Base-by-base conservation (phyloP, 2,329 filamentous ascomycete species). In the Magnaporthales sp. region DNA sequence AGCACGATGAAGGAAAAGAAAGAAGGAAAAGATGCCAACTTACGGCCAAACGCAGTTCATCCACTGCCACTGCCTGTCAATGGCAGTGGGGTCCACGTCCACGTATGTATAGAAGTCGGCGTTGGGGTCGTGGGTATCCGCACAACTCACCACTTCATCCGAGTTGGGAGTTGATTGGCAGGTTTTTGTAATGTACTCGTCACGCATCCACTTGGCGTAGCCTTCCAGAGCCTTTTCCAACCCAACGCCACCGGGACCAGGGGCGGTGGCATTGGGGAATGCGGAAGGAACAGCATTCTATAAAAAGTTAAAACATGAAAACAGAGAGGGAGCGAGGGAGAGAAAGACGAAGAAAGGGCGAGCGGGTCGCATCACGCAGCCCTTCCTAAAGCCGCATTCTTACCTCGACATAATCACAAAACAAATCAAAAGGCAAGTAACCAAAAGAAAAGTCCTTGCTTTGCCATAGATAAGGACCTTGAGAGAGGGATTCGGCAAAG, bases 401-500 rank as follows among this genome's bases (percentile, higher is more conserved):
- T 19, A 87, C 83, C 77, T 82, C 81, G 51, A 84, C 70, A 63
- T 79, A 80, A 73, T 83, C 80, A 68, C 81, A 83, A 73, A 82
- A 85, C 67, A 77, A 70, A 70, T 68, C 83, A 74, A 84, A 86
- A 11, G 84, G 85, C 68, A 80, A 79, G 78, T 66, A 80, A n/a
- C 77, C 75, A 4, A 76, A 77, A 70, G 79, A 80, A 70, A 85
- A 83, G 70, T 79, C 77, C 67, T 84, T 83, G 4, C 74, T 75
- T 72, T 89, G 86, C 83, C 84, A 88, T 2, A 80, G 72, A 78
- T 81, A 86, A 0, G 85, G 85, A 0, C 84, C 86, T 56, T 81
- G 81, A 69, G 83, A 77, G 29, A 88, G 75, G 0, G 81, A 81
- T 70, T 65, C 63, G 31, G 66, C 82, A 77, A 77, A 84, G 64